Base-by-base conservation (phyloP, 495 filamentous ascomycete species). In the Delitschia confertaspora region DNA sequence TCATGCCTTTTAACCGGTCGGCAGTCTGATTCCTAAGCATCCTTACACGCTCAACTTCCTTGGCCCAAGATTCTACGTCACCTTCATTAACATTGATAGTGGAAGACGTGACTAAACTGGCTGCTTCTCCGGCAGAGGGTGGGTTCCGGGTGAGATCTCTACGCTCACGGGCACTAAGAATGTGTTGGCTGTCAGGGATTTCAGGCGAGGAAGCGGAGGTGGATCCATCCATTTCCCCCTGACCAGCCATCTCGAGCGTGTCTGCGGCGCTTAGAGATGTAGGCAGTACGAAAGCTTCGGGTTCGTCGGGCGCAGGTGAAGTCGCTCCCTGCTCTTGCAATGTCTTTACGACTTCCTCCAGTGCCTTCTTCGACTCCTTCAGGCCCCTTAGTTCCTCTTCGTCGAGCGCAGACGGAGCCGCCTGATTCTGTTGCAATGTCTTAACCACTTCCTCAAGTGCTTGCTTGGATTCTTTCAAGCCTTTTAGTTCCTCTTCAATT, bases 311-410 rank as follows among this genome's bases (percentile, higher is more conserved):
- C 17, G 17, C 16, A n/a, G n/a, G n/a, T n/a, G n/a, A n/a, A n/a
- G n/a, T n/a, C n/a, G n/a, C n/a, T n/a, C n/a, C n/a, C 39, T 56
- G 51, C 39, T 56, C 43, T 36, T 51, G 37, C 2, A 56, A 39
- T 3, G 32, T 45, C 26, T 38, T n/a, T 13, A 56, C 47, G 8
- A 56, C 19, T 14, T 50, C 33, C 30, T 38, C 30, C 18, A 56
- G 51, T 4, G 47, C 37, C 11, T 44, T 31, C 38, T 56, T 56
- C 20, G 22, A 39, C 29, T 56, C 53, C 13, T 30, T 36, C 13
- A 56, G 29, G 11, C 16, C 30, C 3, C 21, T 3, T 21, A 56
- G 33, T 11, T 50, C 46, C 35, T 29, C 24, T 16, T 56, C 47
- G 0, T 11, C 14, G 10, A 39, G 32, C 0, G 29, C 31, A 16